Evolutionary conservation across 805 yeast genomes (phyloP), one percentile per base, ranked within the genome.

Genomic region (Barnettozyma populi): DNA sequence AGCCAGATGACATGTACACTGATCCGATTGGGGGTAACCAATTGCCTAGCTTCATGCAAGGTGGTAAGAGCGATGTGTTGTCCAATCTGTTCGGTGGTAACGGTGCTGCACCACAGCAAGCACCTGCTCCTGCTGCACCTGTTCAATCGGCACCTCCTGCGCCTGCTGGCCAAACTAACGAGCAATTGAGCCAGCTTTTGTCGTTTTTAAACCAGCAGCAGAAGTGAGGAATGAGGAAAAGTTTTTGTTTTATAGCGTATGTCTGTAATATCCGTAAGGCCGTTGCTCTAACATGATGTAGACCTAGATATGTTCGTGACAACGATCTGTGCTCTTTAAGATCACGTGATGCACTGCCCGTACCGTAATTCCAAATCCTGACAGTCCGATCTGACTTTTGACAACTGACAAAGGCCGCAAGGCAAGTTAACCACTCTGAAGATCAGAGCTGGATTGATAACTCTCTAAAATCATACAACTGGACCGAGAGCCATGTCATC

Each of bases 31-130:
- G 52, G 24, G 48, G 52, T n/a, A 49, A 56, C 2, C 47, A 38
- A 25, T 20, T 58, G 19, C 66, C 67, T 9, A 56, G 60, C 2
- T 55, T 60, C 45, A 63, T 66, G 60, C 68, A 68, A 32, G 56
- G 61, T 32, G 63, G 67, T 62, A 60, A 65, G 31, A 63, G 66
- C 16, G 75, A 75, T 54, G 80, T 79, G 45, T 72, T 77, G 57
- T 70, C 72, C 41, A 75, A 75, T n/a, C 67, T 75, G 53, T 75
- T 75, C 54, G 63, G 51, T 23, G 62, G 55, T 50, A 44, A 19
- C 16, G 53, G 43, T 16, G 24, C 24, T 7, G 37, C 41, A 27
- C 48, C 18, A 27, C 45, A 20, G 16, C 49, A 14, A 36, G 19
- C 11, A 7, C 46, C 64, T 53, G 39, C 57, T 50, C 48, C 53